These are phyloP conservation scores for Zygoascus meyerae DNA, from an alignment of 1,139 yeast species.

Conservation along the genomic window DNA sequence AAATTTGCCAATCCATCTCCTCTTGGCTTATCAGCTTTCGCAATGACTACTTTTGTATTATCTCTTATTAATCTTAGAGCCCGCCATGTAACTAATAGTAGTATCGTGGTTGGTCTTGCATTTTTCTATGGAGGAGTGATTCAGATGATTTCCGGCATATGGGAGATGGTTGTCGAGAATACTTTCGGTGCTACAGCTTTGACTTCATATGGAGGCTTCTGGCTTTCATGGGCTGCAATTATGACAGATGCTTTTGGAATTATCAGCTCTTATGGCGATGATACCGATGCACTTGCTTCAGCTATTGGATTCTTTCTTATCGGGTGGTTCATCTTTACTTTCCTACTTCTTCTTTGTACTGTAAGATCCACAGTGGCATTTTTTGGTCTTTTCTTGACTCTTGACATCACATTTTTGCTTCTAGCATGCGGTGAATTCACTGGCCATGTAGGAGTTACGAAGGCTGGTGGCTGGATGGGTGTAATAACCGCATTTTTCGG, in stretches of 20 bases:
- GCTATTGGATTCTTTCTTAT: slow-evolving; percentile 71
- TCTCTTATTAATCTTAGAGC: slow-evolving; percentile 61
- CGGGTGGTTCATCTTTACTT: slow-evolving; percentile 79
- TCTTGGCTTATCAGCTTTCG: slow-evolving; percentile 76
- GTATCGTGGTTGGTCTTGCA: slow-evolving; percentile 66
- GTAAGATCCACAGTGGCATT: slow-evolving; percentile 76
- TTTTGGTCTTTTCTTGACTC: slow-evolving; percentile 58
- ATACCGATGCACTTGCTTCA: slow-evolving; percentile 39
- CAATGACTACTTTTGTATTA: slow-evolving; percentile 76
- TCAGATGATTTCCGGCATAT: slow-evolving; percentile 70
- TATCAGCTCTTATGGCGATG: slow-evolving; percentile 45
- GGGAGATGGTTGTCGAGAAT: slow-evolving; percentile 65
- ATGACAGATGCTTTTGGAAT: slow-evolving; percentile 71
- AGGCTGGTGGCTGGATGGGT: slow-evolving; percentile 80
- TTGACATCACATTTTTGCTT: slow-evolving; percentile 61
- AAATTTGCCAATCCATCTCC: slow-evolving; percentile 88
- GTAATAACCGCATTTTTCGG: slow-evolving; percentile 73
- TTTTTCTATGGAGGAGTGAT: slow-evolving; percentile 82
- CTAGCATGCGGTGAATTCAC: slow-evolving; percentile 57
- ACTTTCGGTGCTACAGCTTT: slow-evolving; percentile 84
- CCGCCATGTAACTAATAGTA: slow-evolving; percentile 49
- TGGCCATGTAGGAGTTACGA: slow-evolving; percentile 39
- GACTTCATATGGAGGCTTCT: slow-evolving; percentile 73
- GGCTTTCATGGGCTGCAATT: slow-evolving; percentile 76
- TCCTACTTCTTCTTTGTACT: slow-evolving; percentile 60